Base-by-base conservation (phyloP, 352 stramenopile species). In the Pythium folliculosum region DNA sequence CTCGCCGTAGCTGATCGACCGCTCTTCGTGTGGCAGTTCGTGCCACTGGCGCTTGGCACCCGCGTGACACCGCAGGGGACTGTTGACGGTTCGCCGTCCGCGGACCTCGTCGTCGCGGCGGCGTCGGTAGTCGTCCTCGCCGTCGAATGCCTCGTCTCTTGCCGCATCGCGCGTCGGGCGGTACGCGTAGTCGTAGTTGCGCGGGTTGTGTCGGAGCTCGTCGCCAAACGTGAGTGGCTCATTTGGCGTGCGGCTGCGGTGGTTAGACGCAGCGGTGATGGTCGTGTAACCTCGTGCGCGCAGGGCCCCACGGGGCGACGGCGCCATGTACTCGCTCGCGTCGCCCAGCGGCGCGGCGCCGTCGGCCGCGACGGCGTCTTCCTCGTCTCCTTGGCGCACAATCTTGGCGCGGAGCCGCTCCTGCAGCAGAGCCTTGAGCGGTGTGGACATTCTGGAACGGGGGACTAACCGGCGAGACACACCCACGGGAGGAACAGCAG, bases 321-420 rank as follows among this genome's bases (percentile, higher is more conserved):
- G 37, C 19, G 61, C 23, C 10, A 53, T 32, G 50, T 66, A 69
- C 55, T 65, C 67, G 30, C 30, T 54, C 9, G 60, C 37, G 43
- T 73, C 60, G 16, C 69, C 27, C 13, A 65, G 27, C 8, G 49
- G 19, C 5, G 50, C 25, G 1, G 19, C 35, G 6, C 7, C 23
- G 22, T 55, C 57, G 25, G 32, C 17, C 7, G 17, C 32, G 10
- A n/a, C 19, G 23, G n/a, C 30, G 27, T 65, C 57, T 0, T 70
- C 64, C 13, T 80, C 70, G n/a, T 65, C 68, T 19, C 67, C 75
- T 22, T 71, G 71, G 23, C 79, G 77, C 7, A 85, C 77, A 44
- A 91, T 89, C 68, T 91, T 92, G 40, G 81, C 80, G 22, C 78
- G 78, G 17, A 92, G 63, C 12, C 83, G 83, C 63, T 92, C 81